Conservation (phyloP, 495 filamentous ascomycete species). For the Entonaema liquescens region DNA sequence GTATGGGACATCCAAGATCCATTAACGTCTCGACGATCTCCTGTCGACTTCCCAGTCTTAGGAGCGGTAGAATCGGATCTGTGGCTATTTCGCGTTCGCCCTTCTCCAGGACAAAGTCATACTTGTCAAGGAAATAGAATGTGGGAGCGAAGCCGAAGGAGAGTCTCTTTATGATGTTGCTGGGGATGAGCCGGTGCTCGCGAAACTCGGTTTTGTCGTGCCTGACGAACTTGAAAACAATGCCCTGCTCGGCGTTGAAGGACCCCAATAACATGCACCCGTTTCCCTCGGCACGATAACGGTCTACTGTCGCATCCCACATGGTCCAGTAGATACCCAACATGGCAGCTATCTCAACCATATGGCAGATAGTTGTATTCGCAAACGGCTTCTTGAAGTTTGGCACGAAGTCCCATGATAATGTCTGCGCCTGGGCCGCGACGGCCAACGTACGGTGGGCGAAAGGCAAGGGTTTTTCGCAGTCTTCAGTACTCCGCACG, state of each 20-base stretch:
- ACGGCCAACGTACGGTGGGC: constrained; percentile 51
- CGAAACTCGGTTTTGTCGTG: constrained; percentile 53
- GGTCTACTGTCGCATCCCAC: constrained; percentile 54
- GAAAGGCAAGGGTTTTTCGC: constrained; percentile 20
- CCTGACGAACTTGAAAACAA: constrained; percentile 57
- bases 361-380: constrained; percentile 58
- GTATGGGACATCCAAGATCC: constrained; percentile 54
- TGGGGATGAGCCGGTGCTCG: constrained; percentile 56
- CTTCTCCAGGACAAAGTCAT: constrained; percentile 41
- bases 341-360: constrained; percentile 61
- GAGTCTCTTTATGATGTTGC: constrained; percentile 55
- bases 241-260: constrained; percentile 52
- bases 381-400: constrained; percentile 60
- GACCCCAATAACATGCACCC: constrained; percentile 58
- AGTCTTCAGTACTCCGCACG: constrained; percentile 26
- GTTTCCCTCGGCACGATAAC: constrained; percentile 61
- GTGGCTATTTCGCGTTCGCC: constrained; percentile 12
- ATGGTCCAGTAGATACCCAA: constrained; percentile 62
- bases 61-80: constrained; percentile 43
- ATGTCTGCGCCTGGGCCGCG: constrained; percentile 56
- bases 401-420: constrained; percentile 62
- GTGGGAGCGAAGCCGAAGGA: constrained; percentile 59
- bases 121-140: constrained; percentile 46
- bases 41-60: constrained; percentile 49
- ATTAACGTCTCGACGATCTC: constrained; percentile 58